Evolutionary conservation across 768 basidiomycete genomes (phyloP).

Genomic region (Boletus barrowsii): DNA sequence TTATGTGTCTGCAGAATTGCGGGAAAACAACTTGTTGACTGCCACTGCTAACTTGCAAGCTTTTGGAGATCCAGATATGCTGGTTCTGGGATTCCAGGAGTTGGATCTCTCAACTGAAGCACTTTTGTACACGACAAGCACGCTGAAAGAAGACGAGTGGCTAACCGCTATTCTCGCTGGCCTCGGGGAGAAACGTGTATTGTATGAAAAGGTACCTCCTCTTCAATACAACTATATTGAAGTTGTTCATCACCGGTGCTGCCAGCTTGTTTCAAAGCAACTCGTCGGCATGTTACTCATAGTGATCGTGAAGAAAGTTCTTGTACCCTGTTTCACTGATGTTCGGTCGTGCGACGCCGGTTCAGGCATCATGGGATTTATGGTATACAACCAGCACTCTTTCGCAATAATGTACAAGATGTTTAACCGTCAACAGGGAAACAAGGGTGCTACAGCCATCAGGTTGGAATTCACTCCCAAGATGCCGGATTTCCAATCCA

Average conservation of each 20-base stretch:
- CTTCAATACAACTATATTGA: not conserved
- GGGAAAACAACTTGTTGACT: not conserved
- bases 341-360: slow-evolving; percentile 54
- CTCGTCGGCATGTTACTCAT: slow-evolving; percentile 83
- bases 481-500: slow-evolving; percentile 11
- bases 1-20: slow-evolving; percentile 6
- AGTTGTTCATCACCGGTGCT: not conserved
- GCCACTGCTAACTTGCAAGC: slow-evolving; percentile 16
- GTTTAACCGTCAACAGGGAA: slow-evolving; percentile 50
- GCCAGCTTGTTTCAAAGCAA: slow-evolving; percentile 70
- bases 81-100: slow-evolving; percentile 81
- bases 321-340: slow-evolving; percentile 51
- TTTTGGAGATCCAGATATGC: slow-evolving; percentile 55
- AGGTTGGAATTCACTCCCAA: slow-evolving; percentile 56
- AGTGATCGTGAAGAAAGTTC: slow-evolving; percentile 55
- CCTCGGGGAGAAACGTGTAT: slow-evolving; percentile 60
- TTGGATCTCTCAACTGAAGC: slow-evolving; percentile 78
- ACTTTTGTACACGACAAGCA: slow-evolving; percentile 64
- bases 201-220: slow-evolving; percentile 61
- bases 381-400: slow-evolving; percentile 43
- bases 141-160: slow-evolving; percentile 71
- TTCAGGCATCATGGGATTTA: slow-evolving; percentile 72
- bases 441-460: slow-evolving; percentile 76
- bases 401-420: not conserved
- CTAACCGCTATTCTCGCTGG: slow-evolving; percentile 58